A percentile compares a stretch with the other conserved stretches of the same genome.
These are phyloP conservation scores for Wickerhamiella galacta DNA, from an alignment of 805 yeast species.

Conservation along the genomic window DNA sequence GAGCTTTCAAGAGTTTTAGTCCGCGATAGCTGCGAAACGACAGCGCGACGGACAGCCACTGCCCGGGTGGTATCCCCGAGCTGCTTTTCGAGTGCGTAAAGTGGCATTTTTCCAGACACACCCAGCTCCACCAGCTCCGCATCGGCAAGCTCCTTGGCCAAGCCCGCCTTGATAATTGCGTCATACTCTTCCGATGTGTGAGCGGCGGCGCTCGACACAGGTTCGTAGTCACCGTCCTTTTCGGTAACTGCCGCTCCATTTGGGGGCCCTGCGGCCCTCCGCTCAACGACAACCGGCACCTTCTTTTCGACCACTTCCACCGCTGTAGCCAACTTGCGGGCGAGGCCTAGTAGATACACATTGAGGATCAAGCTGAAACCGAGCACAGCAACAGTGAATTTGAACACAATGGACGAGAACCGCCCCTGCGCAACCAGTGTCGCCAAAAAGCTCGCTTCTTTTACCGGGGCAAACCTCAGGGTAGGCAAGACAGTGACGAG, in stretches of 20 bases:
- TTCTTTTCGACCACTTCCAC: conserved; percentile 20
- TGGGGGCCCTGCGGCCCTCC: conserved; percentile 4
- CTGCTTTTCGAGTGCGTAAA: conserved; percentile 89
- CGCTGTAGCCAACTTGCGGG: conserved; percentile 34
- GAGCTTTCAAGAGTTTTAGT: conserved; percentile 62
- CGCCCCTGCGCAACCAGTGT: conserved; percentile 5
- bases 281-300: conserved; percentile 18
- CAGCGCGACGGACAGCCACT: conserved; percentile 78
- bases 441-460: conserved; percentile 7
- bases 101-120: conserved; percentile 61
- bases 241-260: conserved; percentile 9
- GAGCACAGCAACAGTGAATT: conserved; percentile 48
- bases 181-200: conserved; percentile 41
- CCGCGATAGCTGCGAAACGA: conserved; percentile 69
- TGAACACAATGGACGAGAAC: conserved; percentile 8
- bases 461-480: conserved; percentile 20
- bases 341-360: conserved; percentile 54
- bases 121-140: conserved; percentile 62
- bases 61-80: conserved; percentile 82
- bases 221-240: conserved; percentile 23
- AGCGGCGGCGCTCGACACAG: conserved; percentile 12
- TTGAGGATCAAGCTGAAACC: conserved; percentile 66
- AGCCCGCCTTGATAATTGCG: conserved; percentile 50
- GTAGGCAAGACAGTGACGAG: conserved; percentile 26
- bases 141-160: conserved; percentile 45